Base-by-base conservation (phyloP, 2,329 filamentous ascomycete species). In the Corynespora cassiicola region DNA sequence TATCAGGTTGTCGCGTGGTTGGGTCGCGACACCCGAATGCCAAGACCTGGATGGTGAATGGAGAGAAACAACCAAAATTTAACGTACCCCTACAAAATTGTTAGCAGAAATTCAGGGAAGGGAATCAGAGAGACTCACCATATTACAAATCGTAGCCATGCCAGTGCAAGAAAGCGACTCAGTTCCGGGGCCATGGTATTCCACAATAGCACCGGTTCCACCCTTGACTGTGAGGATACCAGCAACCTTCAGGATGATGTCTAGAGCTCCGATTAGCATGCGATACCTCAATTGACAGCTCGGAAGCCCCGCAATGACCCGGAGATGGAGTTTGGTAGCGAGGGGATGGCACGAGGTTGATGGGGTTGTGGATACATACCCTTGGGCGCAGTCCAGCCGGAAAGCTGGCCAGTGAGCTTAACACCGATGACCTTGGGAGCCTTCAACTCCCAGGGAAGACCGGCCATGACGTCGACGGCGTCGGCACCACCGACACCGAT, bases 401-500 rank as follows among this genome's bases (percentile, higher is more conserved):
- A 88, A 65, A 99, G 66, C 72, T 89, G 61, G 57, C 94, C 94
- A 56, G 91, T 96, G 42, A 99, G 86, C 76, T 88, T 95, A 39
- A 99, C 87, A 82, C 94, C 94, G 67, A 97, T 95, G 48, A 96
- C 78, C 77, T 96, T 96, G 50, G 94, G 94, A 45, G 94, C 92
- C 82, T 97, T 97, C 63, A 99, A 77, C 74, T 99, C 94, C 94
- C 94, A 97, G 45, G 92, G 92, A 55, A 96, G 84, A 74, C 90
- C 87, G 64, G 91, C 90, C 90, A 99, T 96, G 62, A 96, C 94
- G 75, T 99, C 94, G 63, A 97, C 94, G 43, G 94, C 94, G 76
- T 97, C 94, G 66, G 92, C 94, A 82, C 94, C 92, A 76, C 94
- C 92, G 51, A 96, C 92, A 85, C 91, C 92, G 67, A 97, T 96